Percentiles rank a stretch among this genome's conserved stretches.
Conservation (phyloP, 2,329 filamentous ascomycete genomes). For the Botrytis fabae region DNA sequence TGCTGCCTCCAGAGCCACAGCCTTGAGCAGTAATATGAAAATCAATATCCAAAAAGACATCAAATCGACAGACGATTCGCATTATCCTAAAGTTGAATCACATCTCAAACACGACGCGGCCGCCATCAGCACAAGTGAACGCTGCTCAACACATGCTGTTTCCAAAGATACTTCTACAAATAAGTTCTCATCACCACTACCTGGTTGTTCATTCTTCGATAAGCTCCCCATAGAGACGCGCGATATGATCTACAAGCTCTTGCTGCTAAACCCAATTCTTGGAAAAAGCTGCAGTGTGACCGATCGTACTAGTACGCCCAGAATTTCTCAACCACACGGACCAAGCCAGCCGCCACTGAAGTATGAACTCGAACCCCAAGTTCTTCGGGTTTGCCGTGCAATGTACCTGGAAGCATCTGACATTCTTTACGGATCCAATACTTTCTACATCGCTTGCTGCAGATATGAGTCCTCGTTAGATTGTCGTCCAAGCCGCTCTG, state of each 20-base stretch:
- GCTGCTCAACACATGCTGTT: not conserved
- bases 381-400: not conserved
- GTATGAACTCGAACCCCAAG: not conserved
- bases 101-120: not conserved
- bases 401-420: not conserved
- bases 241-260: not conserved
- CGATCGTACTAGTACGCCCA: not conserved
- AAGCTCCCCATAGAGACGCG: not conserved
- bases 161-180: not conserved
- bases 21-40: not conserved
- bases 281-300: not conserved
- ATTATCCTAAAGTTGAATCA: not conserved
- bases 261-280: not conserved
- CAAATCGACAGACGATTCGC: not conserved
- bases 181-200: not conserved
- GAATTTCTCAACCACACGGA: not conserved
- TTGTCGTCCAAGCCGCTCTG: not conserved
- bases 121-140: not conserved
- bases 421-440: not conserved
- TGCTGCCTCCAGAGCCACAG: not conserved
- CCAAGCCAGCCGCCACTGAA: not conserved
- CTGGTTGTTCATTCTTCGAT: not conserved
- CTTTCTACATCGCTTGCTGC: not conserved
- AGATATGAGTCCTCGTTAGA: not conserved
- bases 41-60: not conserved